Evolutionary conservation across 2,329 filamentous ascomycete species (phyloP).

Genomic region (Aspergillus thermomutatus): DNA sequence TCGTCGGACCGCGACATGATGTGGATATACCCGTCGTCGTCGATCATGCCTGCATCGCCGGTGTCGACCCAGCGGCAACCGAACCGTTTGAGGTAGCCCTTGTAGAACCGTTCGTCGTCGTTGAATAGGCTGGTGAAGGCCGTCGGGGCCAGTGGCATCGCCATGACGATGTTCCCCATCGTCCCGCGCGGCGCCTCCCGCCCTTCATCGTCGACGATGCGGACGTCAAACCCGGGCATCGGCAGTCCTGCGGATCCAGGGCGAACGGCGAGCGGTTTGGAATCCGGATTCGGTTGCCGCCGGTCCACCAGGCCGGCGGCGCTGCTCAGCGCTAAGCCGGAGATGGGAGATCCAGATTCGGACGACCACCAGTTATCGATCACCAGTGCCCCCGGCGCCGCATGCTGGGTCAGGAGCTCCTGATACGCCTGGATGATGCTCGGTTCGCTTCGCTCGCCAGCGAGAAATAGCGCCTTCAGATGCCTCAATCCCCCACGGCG

Average conservation of each 20-base stretch:
- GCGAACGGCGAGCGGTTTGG: constrained; percentile 60
- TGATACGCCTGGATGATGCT: constrained; percentile 81
- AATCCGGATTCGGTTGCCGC: constrained; percentile 17
- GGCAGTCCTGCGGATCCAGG: constrained; percentile 87
- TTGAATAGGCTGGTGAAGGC: constrained; percentile 83
- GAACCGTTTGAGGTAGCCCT: constrained; percentile 80
- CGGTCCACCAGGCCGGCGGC: constrained; percentile 51
- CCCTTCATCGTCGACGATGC: constrained; percentile 77
- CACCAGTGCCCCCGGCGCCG: constrained; percentile 59
- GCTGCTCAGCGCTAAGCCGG: constrained; percentile 62
- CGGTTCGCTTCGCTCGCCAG: constrained; percentile 85
- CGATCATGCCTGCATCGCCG: constrained; percentile 84
- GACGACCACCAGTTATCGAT: constrained; percentile 75
- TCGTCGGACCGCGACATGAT: constrained; percentile 71
- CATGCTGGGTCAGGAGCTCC: constrained; percentile 64
- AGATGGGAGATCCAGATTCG: constrained; percentile 67
- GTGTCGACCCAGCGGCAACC: constrained; percentile 82
- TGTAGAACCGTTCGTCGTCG: constrained; percentile 82
- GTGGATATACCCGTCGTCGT: constrained; percentile 65
- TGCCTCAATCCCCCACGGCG: constrained; percentile 66
- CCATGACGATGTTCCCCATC: constrained; percentile 92
- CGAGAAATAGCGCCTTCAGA: constrained; percentile 74
- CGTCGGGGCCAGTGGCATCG: constrained; percentile 76
- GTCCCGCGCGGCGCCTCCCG: constrained; percentile 64
- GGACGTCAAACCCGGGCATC: constrained; percentile 87